Evolutionary conservation across 306 rosid species (phyloP), one percentile per base, ranked within the genome.

Genomic region (Mimosa bimucronata): DNA sequence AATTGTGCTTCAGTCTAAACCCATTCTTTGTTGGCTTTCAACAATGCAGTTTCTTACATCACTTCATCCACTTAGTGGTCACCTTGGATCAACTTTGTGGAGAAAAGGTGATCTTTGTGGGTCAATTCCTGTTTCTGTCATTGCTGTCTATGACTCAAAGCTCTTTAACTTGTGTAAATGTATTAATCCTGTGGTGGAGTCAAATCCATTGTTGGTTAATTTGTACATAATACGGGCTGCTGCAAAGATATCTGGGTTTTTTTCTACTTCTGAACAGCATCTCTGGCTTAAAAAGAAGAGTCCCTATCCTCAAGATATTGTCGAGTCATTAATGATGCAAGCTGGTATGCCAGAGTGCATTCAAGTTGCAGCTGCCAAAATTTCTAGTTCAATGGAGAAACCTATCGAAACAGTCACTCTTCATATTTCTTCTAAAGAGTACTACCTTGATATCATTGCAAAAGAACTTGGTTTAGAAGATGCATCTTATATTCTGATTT

Each of bases 31-130:
- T 75, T 81, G 9, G 31, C 82, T 65, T 90, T 69, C 67, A 65
- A 71, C 75, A 45, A 75, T 66, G 83, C 93, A 95, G 98, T 92
- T 91, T 86, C 91, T 89, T 79, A 45, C 89, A 70, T 66, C 81
- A 76, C 85, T 83, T 77, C 96, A 91, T 82, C 99, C 99, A 37
- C 88, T 95, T 37, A 72, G 88, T 89, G 93, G 99, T 82, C 99
- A 95, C 84, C 77, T 95, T 65, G 91, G 91, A 85, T 96, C 91
- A 78, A 83, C 85, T 76, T 83, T 88, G 88, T 69, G 62, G 89
- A 90, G 94, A 77, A 86, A 95, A 87, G 92, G 88, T 77, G 90
- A 89, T 72, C 85, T 77, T 72, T 84, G 74, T 66, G 92, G 96
- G 78, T 75, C 75, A 14, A 52, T 93, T 80, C 97, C 99, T 61